Evolutionary conservation across 2,329 filamentous ascomycete species (phyloP).

Genomic region (Colletotrichum shisoi): DNA sequence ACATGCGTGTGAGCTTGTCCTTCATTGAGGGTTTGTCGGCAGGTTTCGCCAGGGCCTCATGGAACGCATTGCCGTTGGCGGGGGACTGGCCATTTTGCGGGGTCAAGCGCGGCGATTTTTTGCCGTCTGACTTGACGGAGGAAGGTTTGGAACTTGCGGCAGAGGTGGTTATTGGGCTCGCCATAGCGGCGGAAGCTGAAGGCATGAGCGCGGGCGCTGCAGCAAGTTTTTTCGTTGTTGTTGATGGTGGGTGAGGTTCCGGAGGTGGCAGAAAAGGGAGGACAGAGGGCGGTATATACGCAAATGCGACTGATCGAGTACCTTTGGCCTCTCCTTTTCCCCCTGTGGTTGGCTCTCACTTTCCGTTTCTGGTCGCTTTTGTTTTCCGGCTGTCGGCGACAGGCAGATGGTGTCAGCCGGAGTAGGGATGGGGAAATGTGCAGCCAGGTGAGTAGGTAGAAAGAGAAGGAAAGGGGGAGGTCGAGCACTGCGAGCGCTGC

Average conservation of each 20-base stretch:
- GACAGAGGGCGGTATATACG: slow-evolving; percentile 31
- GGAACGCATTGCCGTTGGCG: slow-evolving; percentile 40
- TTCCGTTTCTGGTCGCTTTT: slow-evolving; percentile 1
- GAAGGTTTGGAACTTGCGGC: slow-evolving; percentile 59
- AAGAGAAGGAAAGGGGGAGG: not conserved
- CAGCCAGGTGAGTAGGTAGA: slow-evolving; percentile 7
- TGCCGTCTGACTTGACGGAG: slow-evolving; percentile 57
- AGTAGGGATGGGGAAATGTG: slow-evolving; percentile 6
- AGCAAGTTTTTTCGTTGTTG: slow-evolving; percentile 7
- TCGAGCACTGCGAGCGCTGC: slow-evolving; percentile 15
- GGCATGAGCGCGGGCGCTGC: slow-evolving; percentile 31
- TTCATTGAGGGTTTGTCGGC: slow-evolving; percentile 69
- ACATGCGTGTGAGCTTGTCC: slow-evolving; percentile 71
- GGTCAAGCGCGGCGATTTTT: slow-evolving; percentile 50
- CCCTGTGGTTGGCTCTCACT: slow-evolving; percentile 5
- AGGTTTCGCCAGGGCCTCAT: slow-evolving; percentile 48
- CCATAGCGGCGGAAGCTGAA: slow-evolving; percentile 36
- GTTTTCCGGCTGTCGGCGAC: slow-evolving; percentile 28
- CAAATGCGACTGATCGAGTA: slow-evolving; percentile 22
- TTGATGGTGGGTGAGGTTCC: slow-evolving; percentile 12
- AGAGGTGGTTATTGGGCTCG: slow-evolving; percentile 44
- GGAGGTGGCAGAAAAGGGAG: slow-evolving; percentile 16
- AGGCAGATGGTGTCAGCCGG: slow-evolving; percentile 32
- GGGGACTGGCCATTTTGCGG: slow-evolving; percentile 51
- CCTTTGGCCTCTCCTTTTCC: slow-evolving; percentile 16